A percentile compares a stretch with the other conserved stretches of the same genome.
These are phyloP conservation scores for Aphanocladium album DNA, from an alignment of 2,329 filamentous ascomycete species.

Conservation along the genomic window DNA sequence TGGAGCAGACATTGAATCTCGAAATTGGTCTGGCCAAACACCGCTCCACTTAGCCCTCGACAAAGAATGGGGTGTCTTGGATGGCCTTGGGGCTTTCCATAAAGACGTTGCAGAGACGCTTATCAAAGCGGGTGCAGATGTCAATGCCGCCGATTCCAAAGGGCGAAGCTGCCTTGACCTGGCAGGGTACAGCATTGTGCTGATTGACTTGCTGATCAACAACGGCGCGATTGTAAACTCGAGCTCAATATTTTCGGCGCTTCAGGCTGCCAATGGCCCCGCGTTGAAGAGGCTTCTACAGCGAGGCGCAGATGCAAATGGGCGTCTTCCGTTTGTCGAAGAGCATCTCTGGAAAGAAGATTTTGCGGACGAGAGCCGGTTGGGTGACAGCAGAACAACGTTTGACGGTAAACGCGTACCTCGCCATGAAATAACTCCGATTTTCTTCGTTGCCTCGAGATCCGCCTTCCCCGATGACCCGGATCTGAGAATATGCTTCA, in stretches of 20 bases:
- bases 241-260: conserved; percentile 8
- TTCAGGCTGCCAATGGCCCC: neutral
- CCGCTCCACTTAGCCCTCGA: conserved; percentile 15
- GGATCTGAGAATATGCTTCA: neutral
- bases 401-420: neutral
- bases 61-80: neutral
- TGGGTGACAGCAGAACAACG: neutral
- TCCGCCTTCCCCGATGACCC: neutral
- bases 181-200: conserved; percentile 3
- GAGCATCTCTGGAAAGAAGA: neutral
- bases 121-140: conserved; percentile 6
- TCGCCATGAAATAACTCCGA: neutral
- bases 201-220: conserved; percentile 3
- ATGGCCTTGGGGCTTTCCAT: neutral
- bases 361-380: neutral
- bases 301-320: neutral
- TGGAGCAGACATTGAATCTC: conserved; percentile 7
- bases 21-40: conserved; percentile 2
- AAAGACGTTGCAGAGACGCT: conserved; percentile 9
- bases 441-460: neutral
- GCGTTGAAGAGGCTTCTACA: neutral
- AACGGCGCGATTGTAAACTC: conserved; percentile 5
- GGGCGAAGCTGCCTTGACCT: conserved; percentile 14
- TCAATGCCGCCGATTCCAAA: conserved; percentile 8
- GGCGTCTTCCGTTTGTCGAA: neutral